Conservation (phyloP, 116 monocot genomes). For the Papilionanthe hybrid region DNA sequence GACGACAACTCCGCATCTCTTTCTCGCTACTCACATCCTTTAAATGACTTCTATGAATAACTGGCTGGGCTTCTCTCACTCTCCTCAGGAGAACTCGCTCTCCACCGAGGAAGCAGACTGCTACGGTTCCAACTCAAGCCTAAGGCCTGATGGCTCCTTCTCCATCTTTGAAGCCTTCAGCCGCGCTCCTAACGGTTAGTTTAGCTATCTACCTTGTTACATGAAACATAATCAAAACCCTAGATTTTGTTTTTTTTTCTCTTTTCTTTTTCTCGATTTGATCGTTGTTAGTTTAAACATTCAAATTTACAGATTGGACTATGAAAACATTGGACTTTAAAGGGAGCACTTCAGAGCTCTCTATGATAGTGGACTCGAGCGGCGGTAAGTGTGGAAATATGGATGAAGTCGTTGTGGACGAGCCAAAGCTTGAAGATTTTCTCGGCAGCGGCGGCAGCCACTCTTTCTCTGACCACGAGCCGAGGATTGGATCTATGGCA, state of each 20-base stretch:
- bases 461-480: constrained; percentile 32
- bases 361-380: constrained; percentile 76
- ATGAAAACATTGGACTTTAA: constrained; percentile 54
- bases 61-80: constrained; percentile 86
- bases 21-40: too few species aligned
- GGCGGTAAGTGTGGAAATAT: constrained; percentile 29
- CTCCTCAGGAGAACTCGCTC: constrained; percentile 55
- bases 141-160: constrained; percentile 34
- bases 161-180: constrained; percentile 52
- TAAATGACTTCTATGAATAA: constrained; percentile 76
- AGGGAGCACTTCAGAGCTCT: constrained; percentile 59
- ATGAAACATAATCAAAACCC: neutral
- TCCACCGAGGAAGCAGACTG: constrained; percentile 43
- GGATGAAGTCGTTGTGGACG: constrained; percentile 35
- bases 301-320: constrained; percentile 49
- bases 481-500: neutral
- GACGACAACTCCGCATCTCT: neutral
- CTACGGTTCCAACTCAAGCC: constrained; percentile 33
- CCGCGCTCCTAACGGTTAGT: constrained; percentile 17
- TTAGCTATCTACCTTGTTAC: neutral
- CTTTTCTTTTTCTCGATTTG: neutral
- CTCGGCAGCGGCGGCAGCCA: constrained; percentile 39
- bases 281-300: neutral
- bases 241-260: neutral
- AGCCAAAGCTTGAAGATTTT: constrained; percentile 92